A percentile compares a stretch with the other conserved stretches of the same genome.
Evolutionary conservation across 768 basidiomycete species (phyloP).

Genomic region (Pleurotus cornucopiae): DNA sequence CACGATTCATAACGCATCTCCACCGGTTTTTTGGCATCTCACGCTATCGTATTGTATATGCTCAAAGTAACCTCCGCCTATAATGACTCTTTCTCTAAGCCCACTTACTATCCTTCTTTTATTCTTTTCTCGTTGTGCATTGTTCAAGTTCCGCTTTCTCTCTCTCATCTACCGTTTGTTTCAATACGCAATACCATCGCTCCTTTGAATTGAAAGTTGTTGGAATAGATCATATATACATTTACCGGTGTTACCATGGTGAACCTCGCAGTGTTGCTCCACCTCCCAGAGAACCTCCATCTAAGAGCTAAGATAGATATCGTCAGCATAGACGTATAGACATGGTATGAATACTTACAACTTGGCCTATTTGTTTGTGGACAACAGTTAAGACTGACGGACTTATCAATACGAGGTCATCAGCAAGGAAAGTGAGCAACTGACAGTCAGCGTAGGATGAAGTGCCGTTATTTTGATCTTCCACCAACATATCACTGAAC

Average conservation of each 20-base stretch:
- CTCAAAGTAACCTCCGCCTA: neutral
- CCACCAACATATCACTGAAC: slow-evolving; percentile 95
- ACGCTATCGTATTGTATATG: slow-evolving; percentile 2
- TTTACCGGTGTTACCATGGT: slow-evolving; percentile 31
- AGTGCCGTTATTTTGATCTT: slow-evolving; percentile 95
- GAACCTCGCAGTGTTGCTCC: slow-evolving; percentile 32
- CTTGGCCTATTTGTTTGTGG: slow-evolving; percentile 44
- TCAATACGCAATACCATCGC: slow-evolving; percentile 24
- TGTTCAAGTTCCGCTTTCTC: slow-evolving; percentile 9
- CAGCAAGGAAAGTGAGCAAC: slow-evolving; percentile 19
- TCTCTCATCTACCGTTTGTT: slow-evolving; percentile 19
- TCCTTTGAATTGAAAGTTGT: slow-evolving; percentile 17
- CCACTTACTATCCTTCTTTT: slow-evolving; percentile 6
- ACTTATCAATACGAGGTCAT: slow-evolving; percentile 6
- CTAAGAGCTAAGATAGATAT: slow-evolving; percentile 25
- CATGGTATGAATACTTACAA: slow-evolving; percentile 28
- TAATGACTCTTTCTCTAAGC: neutral
- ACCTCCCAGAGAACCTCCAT: slow-evolving; percentile 36
- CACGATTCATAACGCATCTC: slow-evolving; percentile 18
- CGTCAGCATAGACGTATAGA: neutral
- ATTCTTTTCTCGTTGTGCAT: slow-evolving; percentile 16
- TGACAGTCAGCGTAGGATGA: slow-evolving; percentile 89
- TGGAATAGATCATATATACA: slow-evolving; percentile 3
- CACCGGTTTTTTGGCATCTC: slow-evolving; percentile 9
- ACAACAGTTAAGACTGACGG: slow-evolving; percentile 41